Percentiles rank a stretch among this genome's conserved stretches.
phyloP scores from a whole-genome alignment of 2,329 filamentous ascomycete species.

The Meredithiella fracta region DNA sequence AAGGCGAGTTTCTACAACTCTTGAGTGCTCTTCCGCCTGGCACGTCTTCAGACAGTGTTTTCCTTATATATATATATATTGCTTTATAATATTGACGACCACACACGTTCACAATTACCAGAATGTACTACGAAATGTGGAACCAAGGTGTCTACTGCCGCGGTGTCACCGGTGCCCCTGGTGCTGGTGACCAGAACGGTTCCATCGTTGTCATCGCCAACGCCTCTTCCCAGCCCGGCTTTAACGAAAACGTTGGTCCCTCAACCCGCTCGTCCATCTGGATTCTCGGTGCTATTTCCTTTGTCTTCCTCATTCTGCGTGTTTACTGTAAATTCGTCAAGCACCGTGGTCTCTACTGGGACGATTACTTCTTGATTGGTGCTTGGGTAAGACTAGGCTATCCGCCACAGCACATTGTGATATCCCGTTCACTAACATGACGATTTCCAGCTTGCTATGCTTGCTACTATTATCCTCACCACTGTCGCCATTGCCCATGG shows the following conservation, averaged over 20 bases:
- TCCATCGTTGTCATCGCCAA: neutral
- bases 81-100: too few species aligned
- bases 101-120: too few species aligned
- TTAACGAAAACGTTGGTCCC: constrained; percentile 9
- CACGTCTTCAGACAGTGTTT: neutral
- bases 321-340: constrained; percentile 24
- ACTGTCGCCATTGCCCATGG: constrained; percentile 15
- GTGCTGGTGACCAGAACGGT: constrained; percentile 12
- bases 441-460: constrained; percentile 4
- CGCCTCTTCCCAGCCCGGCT: constrained; percentile 3
- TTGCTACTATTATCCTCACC: constrained; percentile 13
- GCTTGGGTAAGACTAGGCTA: constrained; percentile 17
- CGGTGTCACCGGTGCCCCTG: constrained; percentile 10
- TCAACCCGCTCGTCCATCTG: constrained; percentile 9
- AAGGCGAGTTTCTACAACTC: neutral
- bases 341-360: constrained; percentile 23
- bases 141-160: constrained; percentile 4
- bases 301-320: constrained; percentile 18
- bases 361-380: constrained; percentile 23
- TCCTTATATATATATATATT: too few species aligned
- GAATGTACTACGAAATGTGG: neutral
- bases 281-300: constrained; percentile 12
- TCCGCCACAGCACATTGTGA: neutral
- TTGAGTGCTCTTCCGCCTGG: neutral
- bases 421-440: neutral